Evolutionary conservation across 208 protist genomes (phyloP), one percentile per base, ranked within the genome.

Genomic region (Phytomonas francai): DNA sequence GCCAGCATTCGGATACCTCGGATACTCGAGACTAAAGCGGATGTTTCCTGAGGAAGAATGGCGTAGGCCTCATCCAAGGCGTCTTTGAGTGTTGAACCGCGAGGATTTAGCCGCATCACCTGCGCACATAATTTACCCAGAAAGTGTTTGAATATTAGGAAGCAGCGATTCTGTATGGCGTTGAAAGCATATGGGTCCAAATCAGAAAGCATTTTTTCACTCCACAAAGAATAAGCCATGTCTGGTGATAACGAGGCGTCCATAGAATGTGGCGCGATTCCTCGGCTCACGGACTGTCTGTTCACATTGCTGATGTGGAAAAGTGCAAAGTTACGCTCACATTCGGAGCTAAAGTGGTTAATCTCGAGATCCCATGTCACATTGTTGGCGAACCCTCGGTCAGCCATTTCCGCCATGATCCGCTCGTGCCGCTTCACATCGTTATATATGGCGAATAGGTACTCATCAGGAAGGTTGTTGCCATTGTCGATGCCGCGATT

Each of bases 401-500:
- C 68, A 59, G 93, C 88, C 86, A 93, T 93, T 29, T 96, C 87
- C 9, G 87, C 80, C 81, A 98, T 89, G 67, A 94, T 94, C 65
- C 98, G 91, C 74, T 96, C 89, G 68, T 97, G 84, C 31, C 75
- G 70, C 28, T 79, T 84, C 33, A 99, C 93, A 66, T 97, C 86
- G 60, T 98, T 86, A 79, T 97, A 99, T 29, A 99, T 82, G 8
- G 12, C 36, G 60, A 80, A 74, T 30, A 98, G 81, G 62, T 92
- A 98, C 49, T 89, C 81, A 28, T 84, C 81, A 22, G 95, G 90
- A 22, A 98, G 77, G 59, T 95, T 80, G 32, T 91, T 79, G 62
- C 84, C 91, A 64, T 98, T 92, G 84, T 99, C 97, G 70, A 98
- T 98, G 71, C 93, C 93, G n/a, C 89, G 80, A 80, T 98, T 98